Conservation (phyloP, 371 early-diverging fungal species). For the Basidiobolus meristosporus region DNA sequence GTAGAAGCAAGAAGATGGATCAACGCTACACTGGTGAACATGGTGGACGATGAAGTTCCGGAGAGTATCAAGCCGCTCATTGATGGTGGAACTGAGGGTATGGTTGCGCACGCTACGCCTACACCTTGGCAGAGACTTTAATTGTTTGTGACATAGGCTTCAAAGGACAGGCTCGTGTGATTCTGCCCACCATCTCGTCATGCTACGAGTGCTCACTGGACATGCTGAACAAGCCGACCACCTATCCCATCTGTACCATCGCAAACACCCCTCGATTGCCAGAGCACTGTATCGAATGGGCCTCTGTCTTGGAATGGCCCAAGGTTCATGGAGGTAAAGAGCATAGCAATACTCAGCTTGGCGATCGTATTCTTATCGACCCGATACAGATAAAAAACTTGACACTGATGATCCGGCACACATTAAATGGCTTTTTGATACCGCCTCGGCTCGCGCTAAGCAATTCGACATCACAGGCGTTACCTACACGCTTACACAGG, state of each 20-base stretch:
- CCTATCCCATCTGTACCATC: constrained; percentile 50
- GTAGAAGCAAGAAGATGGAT: constrained; percentile 95
- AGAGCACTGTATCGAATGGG: constrained; percentile 80
- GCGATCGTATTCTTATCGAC: background rate
- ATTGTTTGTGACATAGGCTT: constrained; percentile 40
- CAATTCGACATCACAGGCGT: constrained; percentile 76
- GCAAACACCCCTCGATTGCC: constrained; percentile 73
- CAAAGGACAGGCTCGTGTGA: constrained; percentile 85
- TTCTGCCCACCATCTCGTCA: constrained; percentile 57
- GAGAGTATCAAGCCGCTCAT: constrained; percentile 66
- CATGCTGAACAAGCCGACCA: constrained; percentile 37
- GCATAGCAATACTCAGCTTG: background rate
- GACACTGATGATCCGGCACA: constrained; percentile 87
- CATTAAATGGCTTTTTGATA: constrained; percentile 68
- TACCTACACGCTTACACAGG: constrained; percentile 82
- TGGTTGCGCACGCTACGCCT: too few species aligned
- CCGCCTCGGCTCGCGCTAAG: constrained; percentile 50
- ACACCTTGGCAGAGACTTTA: too few species aligned
- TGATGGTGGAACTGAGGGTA: constrained; percentile 93
- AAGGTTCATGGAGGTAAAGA: constrained; percentile 14
- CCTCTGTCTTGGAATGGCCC: constrained; percentile 82
- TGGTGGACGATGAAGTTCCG: constrained; percentile 50
- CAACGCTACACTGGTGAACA: constrained; percentile 63
- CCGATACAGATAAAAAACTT: constrained; percentile 34
- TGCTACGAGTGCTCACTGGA: constrained; percentile 76